Evolutionary conservation across 2,329 filamentous ascomycete species (phyloP), one percentile per base, ranked within the genome.

Genomic region (Thelonectria discophora): DNA sequence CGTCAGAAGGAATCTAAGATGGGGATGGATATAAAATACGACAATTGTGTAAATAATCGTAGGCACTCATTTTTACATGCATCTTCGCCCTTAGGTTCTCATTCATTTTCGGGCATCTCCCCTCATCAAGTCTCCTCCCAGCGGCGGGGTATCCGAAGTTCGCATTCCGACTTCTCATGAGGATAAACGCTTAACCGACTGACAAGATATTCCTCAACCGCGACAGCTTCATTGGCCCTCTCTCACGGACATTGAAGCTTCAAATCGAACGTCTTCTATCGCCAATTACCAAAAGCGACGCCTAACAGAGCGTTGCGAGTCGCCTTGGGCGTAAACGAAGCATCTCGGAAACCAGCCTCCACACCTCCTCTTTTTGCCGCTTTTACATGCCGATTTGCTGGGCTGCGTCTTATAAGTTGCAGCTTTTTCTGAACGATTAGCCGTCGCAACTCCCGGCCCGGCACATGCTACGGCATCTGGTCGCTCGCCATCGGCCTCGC

Each of bases 171-270:
- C 39, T 42, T 30, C 45, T 40, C 20, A n/a, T 51, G 48, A 52
- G 70, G 70, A 69, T 72, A 70, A 72, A 72, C 58, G 60, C 72
- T 72, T 72, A 70, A 62, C 68, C 68, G 63, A 49, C 55, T 42
- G 32, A 62, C 62, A 30, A 30, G 27, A 10, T 8, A 4, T 24
- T 7, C 27, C 6, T 10, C 5, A 10, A 7, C 27, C 27, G 5
- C 27, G 27, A 46, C 60, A 60, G 59, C 58, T 67, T 64, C 48
- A 52, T 59, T 48, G 47, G 49, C 52, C n/a, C 55, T 60, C 40
- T 39, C 9, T 30, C 27, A 8, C 9, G 9, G 27, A 5, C 27
- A 30, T 30, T 30, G 27, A 30, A 30, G 27, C 27, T 30, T 30
- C 27, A 10, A 30, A 5, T 30, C 27, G 27, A 30, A 8, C 8